Evolutionary conservation across 2,329 filamentous ascomycete genomes (phyloP).

Genomic region (Pestalotiopsis sp.): DNA sequence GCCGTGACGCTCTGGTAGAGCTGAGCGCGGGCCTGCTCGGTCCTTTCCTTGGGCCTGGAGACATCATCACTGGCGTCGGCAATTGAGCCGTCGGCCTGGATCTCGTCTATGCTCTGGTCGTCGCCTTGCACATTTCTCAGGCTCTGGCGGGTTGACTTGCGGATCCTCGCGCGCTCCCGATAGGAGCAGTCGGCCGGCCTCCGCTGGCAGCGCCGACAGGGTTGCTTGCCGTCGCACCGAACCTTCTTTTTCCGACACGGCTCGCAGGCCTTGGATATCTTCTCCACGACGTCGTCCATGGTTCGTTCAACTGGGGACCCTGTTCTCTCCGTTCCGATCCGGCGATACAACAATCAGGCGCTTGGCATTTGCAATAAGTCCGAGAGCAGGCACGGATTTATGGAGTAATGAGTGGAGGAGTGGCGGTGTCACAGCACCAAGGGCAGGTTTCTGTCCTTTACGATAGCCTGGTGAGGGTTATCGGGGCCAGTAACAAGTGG

Average conservation of each 20-base stretch:
- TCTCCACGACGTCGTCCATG: conserved; percentile 2
- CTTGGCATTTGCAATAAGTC: not conserved
- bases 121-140: not conserved
- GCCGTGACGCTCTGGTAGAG: conserved; percentile 26
- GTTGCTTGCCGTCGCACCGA: conserved; percentile 3
- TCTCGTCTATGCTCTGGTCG: not conserved
- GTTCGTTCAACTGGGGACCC: not conserved
- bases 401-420: not conserved
- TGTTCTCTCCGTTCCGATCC: not conserved
- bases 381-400: not conserved
- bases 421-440: not conserved
- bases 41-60: not conserved
- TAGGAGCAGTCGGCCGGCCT: not conserved
- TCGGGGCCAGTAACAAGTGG: too few species aligned
- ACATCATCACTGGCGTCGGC: not conserved
- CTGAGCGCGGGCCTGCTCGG: conserved; percentile 15
- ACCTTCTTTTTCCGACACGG: conserved; percentile 7
- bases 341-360: not conserved
- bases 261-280: conserved; percentile 5
- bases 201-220: conserved; percentile 4
- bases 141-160: not conserved
- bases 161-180: not conserved
- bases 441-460: not conserved
- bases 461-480: not conserved
- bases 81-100: not conserved